These are phyloP conservation scores for Corynespora cassiicola DNA, from an alignment of 2,329 filamentous ascomycete genomes.

Conservation along the genomic window DNA sequence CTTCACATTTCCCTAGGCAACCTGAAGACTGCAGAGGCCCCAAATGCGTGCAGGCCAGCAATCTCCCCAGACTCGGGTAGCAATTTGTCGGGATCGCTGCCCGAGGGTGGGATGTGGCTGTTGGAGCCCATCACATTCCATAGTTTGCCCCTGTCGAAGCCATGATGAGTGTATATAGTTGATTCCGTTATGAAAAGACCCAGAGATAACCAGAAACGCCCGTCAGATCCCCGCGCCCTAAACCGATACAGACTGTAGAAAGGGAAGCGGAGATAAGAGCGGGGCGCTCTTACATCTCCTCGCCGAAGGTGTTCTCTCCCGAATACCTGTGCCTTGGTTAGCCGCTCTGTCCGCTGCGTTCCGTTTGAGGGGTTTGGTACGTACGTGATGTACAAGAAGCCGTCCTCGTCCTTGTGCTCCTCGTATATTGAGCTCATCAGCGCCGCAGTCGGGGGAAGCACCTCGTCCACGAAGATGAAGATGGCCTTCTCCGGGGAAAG, in stretches of 20 bases:
- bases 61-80: constrained; percentile 1
- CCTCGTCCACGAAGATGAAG: constrained; percentile 99
- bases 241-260: constrained; percentile 15
- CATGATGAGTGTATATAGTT: constrained; percentile 9
- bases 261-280: constrained; percentile 4
- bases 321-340: constrained; percentile 70
- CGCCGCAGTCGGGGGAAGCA: constrained; percentile 92
- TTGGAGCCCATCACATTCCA: no score
- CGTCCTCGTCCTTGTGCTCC: constrained; percentile 90
- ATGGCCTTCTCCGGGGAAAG: constrained; percentile 99
- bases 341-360: constrained; percentile 8
- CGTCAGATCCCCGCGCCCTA: constrained; percentile 29
- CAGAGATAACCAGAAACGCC: constrained; percentile 37
- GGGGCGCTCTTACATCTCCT: constrained; percentile 43
- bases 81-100: not conserved
- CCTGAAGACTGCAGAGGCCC: no score
- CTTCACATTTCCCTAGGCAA: no score
- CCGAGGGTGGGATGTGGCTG: no score
- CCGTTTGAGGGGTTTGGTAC: constrained; percentile 33
- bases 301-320: constrained; percentile 97
- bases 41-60: not conserved
- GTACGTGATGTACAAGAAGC: constrained; percentile 97
- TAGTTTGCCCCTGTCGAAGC: no score
- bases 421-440: constrained; percentile 99
- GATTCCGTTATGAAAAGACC: constrained; percentile 25